phyloP scores from a whole-genome alignment of 805 yeast species.

The Cyberlindnera xylosilytica region DNA sequence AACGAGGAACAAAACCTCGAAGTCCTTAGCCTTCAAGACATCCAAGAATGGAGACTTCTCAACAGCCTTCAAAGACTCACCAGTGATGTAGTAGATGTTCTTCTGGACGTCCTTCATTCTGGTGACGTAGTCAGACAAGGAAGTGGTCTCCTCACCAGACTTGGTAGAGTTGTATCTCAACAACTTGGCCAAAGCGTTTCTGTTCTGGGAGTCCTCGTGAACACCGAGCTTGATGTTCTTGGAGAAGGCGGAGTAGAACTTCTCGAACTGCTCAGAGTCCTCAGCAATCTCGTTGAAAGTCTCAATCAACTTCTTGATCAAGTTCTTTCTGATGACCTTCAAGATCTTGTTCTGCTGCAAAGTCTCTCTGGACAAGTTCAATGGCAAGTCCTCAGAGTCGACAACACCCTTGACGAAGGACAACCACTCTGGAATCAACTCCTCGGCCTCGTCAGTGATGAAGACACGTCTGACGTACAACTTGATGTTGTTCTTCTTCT shows the following conservation, averaged over 20 bases:
- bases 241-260: slow-evolving; percentile 95
- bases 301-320: slow-evolving; percentile 97
- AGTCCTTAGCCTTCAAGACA: slow-evolving; percentile 96
- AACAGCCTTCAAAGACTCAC: slow-evolving; percentile 96
- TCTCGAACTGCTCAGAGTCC: slow-evolving; percentile 97
- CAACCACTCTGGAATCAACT: slow-evolving; percentile 98
- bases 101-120: slow-evolving; percentile 99
- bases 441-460: slow-evolving; percentile 99
- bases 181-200: slow-evolving; percentile 90
- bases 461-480: slow-evolving; percentile 98
- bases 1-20: slow-evolving; percentile 95
- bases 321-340: slow-evolving; percentile 98
- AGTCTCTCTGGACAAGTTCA: slow-evolving; percentile 99
- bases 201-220: slow-evolving; percentile 98
- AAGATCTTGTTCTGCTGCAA: slow-evolving; percentile 99
- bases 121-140: slow-evolving; percentile 94
- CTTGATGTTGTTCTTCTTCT: slow-evolving; percentile 99
- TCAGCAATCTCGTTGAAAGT: slow-evolving; percentile 99
- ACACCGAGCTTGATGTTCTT: slow-evolving; percentile 98
- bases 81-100: slow-evolving; percentile 99
- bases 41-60: slow-evolving; percentile 99
- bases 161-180: slow-evolving; percentile 97
- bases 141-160: slow-evolving; percentile 90
- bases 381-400: slow-evolving; percentile 98
- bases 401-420: slow-evolving; percentile 98